phyloP scores from a whole-genome alignment of 2,329 filamentous ascomycete species.

The Aspergillus aculeatus region DNA sequence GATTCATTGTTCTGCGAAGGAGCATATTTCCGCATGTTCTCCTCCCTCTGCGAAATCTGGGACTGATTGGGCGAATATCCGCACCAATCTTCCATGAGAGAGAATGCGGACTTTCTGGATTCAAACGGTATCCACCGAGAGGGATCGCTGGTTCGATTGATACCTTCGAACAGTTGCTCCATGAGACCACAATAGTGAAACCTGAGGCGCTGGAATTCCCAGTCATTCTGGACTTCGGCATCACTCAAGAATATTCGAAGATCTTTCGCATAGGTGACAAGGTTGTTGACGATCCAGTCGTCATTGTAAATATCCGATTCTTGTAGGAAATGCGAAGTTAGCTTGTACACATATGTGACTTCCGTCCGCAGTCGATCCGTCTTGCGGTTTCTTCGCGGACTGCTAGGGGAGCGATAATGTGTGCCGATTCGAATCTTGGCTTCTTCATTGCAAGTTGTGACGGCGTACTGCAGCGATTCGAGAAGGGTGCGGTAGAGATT shows the following conservation, averaged over 20 bases:
- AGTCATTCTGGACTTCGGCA: constrained; percentile 88
- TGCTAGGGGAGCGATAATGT: constrained; percentile 82
- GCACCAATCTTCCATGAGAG: constrained; percentile 99
- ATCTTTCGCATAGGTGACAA: constrained; percentile 87
- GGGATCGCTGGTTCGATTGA: constrained; percentile 80
- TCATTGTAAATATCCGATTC: constrained; percentile 76
- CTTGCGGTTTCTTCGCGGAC: constrained; percentile 74
- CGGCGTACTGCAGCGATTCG: constrained; percentile 84
- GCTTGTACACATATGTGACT: constrained; percentile 92
- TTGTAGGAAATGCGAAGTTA: constrained; percentile 86
- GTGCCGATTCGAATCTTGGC: constrained; percentile 71
- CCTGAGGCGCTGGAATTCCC: constrained; percentile 87
- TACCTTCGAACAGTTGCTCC: constrained; percentile 88
- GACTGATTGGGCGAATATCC: constrained; percentile 89
- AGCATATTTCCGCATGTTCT: constrained; percentile 81
- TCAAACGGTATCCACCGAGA: constrained; percentile 97
- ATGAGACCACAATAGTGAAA: constrained; percentile 93
- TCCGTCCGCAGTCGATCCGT: constrained; percentile 88
- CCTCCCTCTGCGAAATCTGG: constrained; percentile 77
- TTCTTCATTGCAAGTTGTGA: constrained; percentile 82
- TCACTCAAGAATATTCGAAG: constrained; percentile 94
- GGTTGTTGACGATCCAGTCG: constrained; percentile 85
- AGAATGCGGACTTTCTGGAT: constrained; percentile 89
- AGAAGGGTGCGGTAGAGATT: constrained; percentile 89
- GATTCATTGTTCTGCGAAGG: constrained; percentile 73